Base-by-base conservation (phyloP, 1,139 yeast species). In the Geotrichum restrictum region DNA sequence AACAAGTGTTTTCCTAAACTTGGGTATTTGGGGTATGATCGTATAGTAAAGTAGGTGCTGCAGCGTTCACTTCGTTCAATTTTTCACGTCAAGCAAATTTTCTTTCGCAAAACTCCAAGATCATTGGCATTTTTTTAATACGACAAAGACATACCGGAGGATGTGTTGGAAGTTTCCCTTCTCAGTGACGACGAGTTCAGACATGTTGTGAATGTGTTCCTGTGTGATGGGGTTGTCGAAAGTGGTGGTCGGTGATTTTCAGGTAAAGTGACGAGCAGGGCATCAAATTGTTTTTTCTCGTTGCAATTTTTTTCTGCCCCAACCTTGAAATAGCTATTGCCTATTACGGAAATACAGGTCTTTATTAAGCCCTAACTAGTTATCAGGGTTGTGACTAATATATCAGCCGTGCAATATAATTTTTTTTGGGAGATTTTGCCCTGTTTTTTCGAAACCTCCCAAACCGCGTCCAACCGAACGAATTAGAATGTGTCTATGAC, bases 91-190 rank as follows among this genome's bases (percentile, higher is more conserved):
- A n/a, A n/a, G n/a, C n/a, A n/a, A n/a, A n/a, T n/a, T n/a, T n/a
- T n/a, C n/a, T n/a, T n/a, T n/a, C n/a, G n/a, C n/a, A n/a, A n/a
- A n/a, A n/a, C n/a, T n/a, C n/a, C n/a, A n/a, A n/a, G n/a, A n/a
- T n/a, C n/a, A n/a, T n/a, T n/a, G n/a, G n/a, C n/a, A n/a, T n/a
- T n/a, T n/a, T n/a, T n/a, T n/a, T n/a, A n/a, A n/a, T n/a, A n/a
- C n/a, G n/a, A n/a, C n/a, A n/a, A 24, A 24, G 22, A 85, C 95
- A 78, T 85, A 86, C 95, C 97, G 98, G 82, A 93, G 88, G 82
- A 93, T 93, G 95, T 94, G 99, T 83, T 94, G 98, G 96, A 94
- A 93, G 76, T 94, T 87, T 79, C 96, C 96, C 82, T 88, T 85
- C 83, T 93, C 98, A 80, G 88, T 94, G 80, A 91, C 94, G 80